phyloP scores from a whole-genome alignment of 352 stramenopile genomes.

The Stramenopiles sp. region DNA sequence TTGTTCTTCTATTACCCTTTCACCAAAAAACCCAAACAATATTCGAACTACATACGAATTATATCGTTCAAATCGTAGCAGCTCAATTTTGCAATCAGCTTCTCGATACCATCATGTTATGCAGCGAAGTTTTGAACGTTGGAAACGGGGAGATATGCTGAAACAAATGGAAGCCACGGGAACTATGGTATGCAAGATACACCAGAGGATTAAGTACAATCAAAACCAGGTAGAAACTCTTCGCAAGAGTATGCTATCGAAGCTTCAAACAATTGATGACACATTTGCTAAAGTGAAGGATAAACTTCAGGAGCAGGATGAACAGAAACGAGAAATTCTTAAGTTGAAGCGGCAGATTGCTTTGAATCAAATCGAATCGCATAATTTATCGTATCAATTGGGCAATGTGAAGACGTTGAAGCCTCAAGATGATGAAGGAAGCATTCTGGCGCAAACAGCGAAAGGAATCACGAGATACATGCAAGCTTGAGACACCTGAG shows the following conservation, averaged over 20 bases:
- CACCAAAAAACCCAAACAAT: background rate
- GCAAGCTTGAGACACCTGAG: too few species aligned
- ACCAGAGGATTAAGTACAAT: background rate
- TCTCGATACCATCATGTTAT: background rate
- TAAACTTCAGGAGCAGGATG: background rate
- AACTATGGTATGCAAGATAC: background rate
- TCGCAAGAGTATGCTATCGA: background rate
- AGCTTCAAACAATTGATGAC: background rate
- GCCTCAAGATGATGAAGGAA: background rate
- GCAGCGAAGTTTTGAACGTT: background rate
- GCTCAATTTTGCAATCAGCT: background rate
- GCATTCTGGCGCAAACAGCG: background rate
- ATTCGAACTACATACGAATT: background rate
- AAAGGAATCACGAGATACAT: background rate
- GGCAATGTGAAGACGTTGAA: background rate
- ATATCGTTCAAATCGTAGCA: background rate
- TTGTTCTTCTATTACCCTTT: too few species aligned
- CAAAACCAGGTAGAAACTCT: background rate
- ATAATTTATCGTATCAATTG: background rate
- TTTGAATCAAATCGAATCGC: background rate
- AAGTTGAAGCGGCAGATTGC: background rate
- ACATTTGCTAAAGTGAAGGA: background rate
- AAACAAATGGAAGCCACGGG: background rate
- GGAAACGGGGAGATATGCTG: background rate
- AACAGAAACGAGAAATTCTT: background rate